These are phyloP conservation scores for Gastrolobium bilobum DNA, from an alignment of 306 rosid species.

Conservation along the genomic window DNA sequence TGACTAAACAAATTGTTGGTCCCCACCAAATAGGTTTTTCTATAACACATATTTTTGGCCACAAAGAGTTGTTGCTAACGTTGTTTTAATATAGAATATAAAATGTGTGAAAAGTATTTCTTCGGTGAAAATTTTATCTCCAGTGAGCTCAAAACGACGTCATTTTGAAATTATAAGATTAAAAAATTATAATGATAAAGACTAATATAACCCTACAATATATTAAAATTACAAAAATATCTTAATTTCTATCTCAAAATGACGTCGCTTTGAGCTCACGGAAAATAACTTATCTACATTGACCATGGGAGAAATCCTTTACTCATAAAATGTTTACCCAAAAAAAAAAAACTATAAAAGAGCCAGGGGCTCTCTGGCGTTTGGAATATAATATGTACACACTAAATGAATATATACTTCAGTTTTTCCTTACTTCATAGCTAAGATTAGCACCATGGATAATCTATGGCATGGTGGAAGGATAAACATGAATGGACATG, in stretches of 20 bases:
- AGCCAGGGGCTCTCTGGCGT: neutral
- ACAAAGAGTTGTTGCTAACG: neutral
- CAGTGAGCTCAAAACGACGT: too few species aligned
- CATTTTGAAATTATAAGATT: too few species aligned
- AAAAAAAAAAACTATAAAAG: neutral
- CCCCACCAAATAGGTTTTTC: neutral
- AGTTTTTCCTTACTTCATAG: neutral
- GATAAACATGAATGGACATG: neutral
- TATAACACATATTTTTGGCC: neutral
- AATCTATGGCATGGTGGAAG: neutral
- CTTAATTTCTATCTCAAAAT: too few species aligned
- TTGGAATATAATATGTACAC: neutral
- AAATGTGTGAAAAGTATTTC: neutral
- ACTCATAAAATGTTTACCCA: neutral
- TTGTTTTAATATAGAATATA: neutral
- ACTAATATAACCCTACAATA: too few species aligned
- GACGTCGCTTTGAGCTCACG: too few species aligned
- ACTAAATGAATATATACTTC: neutral
- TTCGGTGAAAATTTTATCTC: too few species aligned
- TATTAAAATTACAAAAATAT: too few species aligned
- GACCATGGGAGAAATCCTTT: too few species aligned
- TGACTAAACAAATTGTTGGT: neutral
- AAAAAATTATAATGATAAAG: too few species aligned
- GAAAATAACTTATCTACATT: too few species aligned
- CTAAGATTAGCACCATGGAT: neutral